phyloP scores from a whole-genome alignment of 768 basidiomycete species.

The Auricularia auricula-judae region DNA sequence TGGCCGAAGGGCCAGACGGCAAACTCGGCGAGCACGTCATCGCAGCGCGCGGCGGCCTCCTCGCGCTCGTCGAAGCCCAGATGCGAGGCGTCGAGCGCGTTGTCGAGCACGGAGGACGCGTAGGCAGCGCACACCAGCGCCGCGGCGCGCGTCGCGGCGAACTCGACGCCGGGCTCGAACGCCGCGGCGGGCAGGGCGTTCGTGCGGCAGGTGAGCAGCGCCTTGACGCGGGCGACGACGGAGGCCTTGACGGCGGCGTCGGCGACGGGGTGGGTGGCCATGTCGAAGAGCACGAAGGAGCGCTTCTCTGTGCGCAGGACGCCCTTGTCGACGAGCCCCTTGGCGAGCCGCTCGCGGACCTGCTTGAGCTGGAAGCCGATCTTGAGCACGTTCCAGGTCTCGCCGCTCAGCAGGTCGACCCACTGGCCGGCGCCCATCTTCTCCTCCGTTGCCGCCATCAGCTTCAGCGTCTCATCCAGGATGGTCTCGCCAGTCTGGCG shows the following conservation, averaged over 20 bases:
- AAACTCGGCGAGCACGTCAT: slow-evolving; percentile 91
- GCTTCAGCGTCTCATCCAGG: slow-evolving; percentile 59
- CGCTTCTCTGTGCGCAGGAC: slow-evolving; percentile 98
- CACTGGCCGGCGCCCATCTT: slow-evolving; percentile 79
- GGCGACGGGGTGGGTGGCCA: slow-evolving; percentile 97
- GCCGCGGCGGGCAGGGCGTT: slow-evolving; percentile 67
- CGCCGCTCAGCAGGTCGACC: slow-evolving; percentile 92
- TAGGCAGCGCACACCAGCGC: slow-evolving; percentile 86
- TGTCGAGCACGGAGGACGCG: slow-evolving; percentile 90
- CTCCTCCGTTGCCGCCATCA: slow-evolving; percentile 82
- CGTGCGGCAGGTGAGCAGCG: slow-evolving; percentile 75
- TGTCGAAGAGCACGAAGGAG: slow-evolving; percentile 97
- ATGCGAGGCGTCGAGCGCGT: slow-evolving; percentile 60
- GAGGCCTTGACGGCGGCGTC: slow-evolving; percentile 84
- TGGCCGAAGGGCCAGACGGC: slow-evolving; percentile 75
- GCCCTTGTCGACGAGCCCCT: slow-evolving; percentile 96
- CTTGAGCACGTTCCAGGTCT: slow-evolving; percentile 99
- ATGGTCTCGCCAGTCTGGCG: background rate
- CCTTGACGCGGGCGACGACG: slow-evolving; percentile 63
- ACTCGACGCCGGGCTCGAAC: slow-evolving; percentile 49
- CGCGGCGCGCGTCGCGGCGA: slow-evolving; percentile 65
- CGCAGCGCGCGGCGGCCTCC: slow-evolving; percentile 84
- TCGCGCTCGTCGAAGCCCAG: slow-evolving; percentile 90
- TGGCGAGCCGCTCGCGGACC: slow-evolving; percentile 93
- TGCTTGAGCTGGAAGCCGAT: slow-evolving; percentile 98